Evolutionary conservation across 768 basidiomycete species (phyloP).

Genomic region (Hygrocybe punicea): DNA sequence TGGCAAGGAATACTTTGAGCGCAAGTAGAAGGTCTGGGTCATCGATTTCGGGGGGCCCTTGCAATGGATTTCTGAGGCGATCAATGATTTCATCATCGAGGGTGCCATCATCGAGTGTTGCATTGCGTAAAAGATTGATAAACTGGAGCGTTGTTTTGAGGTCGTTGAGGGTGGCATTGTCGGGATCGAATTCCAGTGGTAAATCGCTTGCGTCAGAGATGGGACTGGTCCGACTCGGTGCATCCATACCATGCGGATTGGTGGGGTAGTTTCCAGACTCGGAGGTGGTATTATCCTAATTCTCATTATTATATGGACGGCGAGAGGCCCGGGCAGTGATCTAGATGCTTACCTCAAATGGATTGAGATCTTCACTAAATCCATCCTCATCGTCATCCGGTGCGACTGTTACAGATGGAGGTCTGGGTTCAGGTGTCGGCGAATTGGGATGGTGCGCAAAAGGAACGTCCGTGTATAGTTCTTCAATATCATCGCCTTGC

Average conservation of each 20-base stretch:
- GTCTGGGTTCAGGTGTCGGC: not conserved
- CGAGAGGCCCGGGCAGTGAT: not conserved
- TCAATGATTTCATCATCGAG: not conserved
- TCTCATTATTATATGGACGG: not conserved
- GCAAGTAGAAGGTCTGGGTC: slow-evolving; percentile 28
- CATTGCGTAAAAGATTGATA: not conserved
- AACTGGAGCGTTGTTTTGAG: not conserved
- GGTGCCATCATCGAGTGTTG: not conserved
- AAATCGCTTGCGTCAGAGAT: not conserved
- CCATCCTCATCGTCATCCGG: not conserved
- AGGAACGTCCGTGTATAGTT: too few species aligned
- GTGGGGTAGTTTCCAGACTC: not conserved
- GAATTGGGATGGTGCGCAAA: too few species aligned
- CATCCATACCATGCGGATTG: not conserved
- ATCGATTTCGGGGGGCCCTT: not conserved
- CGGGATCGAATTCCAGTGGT: not conserved
- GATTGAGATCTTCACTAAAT: not conserved
- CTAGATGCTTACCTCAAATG: not conserved
- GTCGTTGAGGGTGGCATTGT: not conserved
- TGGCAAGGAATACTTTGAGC: slow-evolving; percentile 30
- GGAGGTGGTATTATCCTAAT: not conserved
- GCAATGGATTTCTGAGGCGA: not conserved
- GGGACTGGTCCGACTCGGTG: not conserved
- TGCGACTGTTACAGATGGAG: not conserved
- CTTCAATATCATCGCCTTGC: too few species aligned